Evolutionary conservation across 225 moss, liverwort and hornwort species (phyloP).

Genomic region (Straminergon stramineum): DNA sequence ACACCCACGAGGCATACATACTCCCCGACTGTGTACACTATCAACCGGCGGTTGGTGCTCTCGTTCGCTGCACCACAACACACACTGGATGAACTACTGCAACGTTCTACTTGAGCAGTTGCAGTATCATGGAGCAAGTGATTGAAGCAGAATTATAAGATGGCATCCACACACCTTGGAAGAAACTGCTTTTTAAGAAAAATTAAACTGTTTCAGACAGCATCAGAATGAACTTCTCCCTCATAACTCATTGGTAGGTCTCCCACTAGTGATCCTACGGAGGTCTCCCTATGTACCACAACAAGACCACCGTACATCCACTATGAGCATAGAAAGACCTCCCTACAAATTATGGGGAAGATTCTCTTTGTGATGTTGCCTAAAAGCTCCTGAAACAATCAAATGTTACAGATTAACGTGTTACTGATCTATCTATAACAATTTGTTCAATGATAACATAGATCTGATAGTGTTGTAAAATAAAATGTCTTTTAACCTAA

Average conservation of each 20-base stretch:
- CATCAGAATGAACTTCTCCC: neutral
- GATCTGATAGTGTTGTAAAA: neutral
- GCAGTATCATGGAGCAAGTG: neutral
- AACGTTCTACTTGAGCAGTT: neutral
- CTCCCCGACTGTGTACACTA: constrained; percentile 64
- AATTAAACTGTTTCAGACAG: neutral
- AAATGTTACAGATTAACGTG: neutral
- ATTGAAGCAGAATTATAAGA: neutral
- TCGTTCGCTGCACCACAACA: constrained; percentile 60
- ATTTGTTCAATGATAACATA: neutral
- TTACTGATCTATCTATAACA: neutral
- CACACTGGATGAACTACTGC: neutral
- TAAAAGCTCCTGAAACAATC: neutral
- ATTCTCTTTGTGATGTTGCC: neutral
- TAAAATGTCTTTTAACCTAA: neutral
- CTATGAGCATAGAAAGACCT: neutral
- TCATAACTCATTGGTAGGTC: neutral
- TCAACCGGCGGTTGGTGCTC: constrained; percentile 63
- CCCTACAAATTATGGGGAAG: neutral
- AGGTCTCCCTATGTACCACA: neutral
- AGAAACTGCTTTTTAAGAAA: neutral
- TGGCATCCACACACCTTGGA: neutral
- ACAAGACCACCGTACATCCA: neutral
- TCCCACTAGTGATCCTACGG: neutral
- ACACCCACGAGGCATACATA: constrained; percentile 56